Evolutionary conservation across 495 filamentous ascomycete genomes (phyloP).

Genomic region (Xylaria venustula): DNA sequence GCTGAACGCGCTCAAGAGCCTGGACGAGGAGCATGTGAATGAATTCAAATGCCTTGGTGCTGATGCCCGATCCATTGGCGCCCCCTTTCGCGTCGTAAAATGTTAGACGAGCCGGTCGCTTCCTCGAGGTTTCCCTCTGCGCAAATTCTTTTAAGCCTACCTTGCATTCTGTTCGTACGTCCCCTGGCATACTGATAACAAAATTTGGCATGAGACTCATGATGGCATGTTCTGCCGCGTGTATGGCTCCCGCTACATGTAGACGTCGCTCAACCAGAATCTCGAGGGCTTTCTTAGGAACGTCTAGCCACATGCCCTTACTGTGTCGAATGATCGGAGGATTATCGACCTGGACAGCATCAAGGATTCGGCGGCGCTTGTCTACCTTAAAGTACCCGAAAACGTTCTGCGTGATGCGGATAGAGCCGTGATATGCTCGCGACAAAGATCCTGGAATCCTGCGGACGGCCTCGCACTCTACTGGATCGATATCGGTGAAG

Average conservation of each 20-base stretch:
- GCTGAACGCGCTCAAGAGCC: slow-evolving; percentile 74
- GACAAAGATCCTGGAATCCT: slow-evolving; percentile 47
- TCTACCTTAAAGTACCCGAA: slow-evolving; percentile 98
- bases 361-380: slow-evolving; percentile 75
- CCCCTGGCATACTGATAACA: slow-evolving; percentile 78
- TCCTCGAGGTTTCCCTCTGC: slow-evolving; percentile 58
- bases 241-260: slow-evolving; percentile 86
- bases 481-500: slow-evolving; percentile 90
- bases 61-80: slow-evolving; percentile 77
- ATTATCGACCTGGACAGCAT: slow-evolving; percentile 90
- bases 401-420: slow-evolving; percentile 79
- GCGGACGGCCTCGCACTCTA: slow-evolving; percentile 80
- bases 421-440: slow-evolving; percentile 78
- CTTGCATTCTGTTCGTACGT: slow-evolving; percentile 95
- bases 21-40: slow-evolving; percentile 73
- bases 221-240: slow-evolving; percentile 90
- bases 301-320: slow-evolving; percentile 96
- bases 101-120: slow-evolving; percentile 82
- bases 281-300: slow-evolving; percentile 74
- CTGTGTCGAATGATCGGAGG: slow-evolving; percentile 80
- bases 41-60: slow-evolving; percentile 90
- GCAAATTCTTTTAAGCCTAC: slow-evolving; percentile 74
- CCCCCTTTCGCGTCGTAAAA: slow-evolving; percentile 97
- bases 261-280: slow-evolving; percentile 70
- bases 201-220: slow-evolving; percentile 85